These are phyloP conservation scores for Hapsidospora chrysogenum DNA, from an alignment of 495 filamentous ascomycete genomes.

Conservation along the genomic window DNA sequence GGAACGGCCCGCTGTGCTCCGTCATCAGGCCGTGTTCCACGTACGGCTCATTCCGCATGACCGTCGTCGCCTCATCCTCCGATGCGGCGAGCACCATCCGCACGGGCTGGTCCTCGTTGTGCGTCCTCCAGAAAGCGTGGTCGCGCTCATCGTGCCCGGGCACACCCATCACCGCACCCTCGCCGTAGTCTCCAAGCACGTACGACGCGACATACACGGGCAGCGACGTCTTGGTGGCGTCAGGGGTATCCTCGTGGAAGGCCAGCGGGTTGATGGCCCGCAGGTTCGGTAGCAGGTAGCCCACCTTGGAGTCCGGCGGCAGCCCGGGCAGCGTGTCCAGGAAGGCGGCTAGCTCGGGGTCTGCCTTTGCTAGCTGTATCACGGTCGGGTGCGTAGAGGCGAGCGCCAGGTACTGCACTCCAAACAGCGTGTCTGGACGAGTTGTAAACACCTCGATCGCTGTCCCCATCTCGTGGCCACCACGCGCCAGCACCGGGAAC, in stretches of 20 bases:
- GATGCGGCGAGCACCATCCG: constrained; percentile 36
- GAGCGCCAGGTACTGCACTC: constrained; percentile 70
- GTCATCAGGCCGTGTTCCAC: constrained; percentile 50
- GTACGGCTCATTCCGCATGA: constrained; percentile 27
- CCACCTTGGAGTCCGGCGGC: constrained; percentile 56
- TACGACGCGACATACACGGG: constrained; percentile 74
- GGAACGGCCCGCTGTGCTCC: constrained; percentile 41
- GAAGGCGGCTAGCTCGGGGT: constrained; percentile 46
- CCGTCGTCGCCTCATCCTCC: constrained; percentile 23
- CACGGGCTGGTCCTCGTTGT: constrained; percentile 33
- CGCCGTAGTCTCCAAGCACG: constrained; percentile 76
- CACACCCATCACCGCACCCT: constrained; percentile 83
- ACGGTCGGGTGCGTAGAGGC: constrained; percentile 62
- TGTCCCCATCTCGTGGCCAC: constrained; percentile 14
- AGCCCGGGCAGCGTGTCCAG: constrained; percentile 43
- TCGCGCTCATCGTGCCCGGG: constrained; percentile 71
- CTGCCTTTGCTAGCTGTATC: constrained; percentile 34
- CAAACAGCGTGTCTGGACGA: constrained; percentile 67
- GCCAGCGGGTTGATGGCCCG: constrained; percentile 50
- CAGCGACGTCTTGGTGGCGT: constrained; percentile 32
- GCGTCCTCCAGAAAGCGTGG: constrained; percentile 61
- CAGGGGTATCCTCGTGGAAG: constrained; percentile 32
- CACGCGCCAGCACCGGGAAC: constrained; percentile 41
- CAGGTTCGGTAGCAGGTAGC: constrained; percentile 45
- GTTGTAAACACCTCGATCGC: constrained; percentile 68